Evolutionary conservation across 108 stramenopile species (phyloP).

Genomic region (Epithemia pelagica): DNA sequence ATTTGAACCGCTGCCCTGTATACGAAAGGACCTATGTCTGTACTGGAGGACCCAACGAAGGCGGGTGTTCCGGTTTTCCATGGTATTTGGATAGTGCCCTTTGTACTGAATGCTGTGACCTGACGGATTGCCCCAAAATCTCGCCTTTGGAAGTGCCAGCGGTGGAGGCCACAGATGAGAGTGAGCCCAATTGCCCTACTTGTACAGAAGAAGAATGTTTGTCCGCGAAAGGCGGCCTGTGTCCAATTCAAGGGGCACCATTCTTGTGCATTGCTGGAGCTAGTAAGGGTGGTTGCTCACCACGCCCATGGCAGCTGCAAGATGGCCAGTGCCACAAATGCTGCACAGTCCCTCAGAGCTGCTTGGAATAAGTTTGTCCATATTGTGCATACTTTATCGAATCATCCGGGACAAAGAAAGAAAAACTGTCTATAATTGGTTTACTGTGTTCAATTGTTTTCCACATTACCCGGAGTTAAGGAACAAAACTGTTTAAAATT

Average conservation of each 20-base stretch:
- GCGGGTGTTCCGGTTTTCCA: slow-evolving; percentile 47
- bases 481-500: no score
- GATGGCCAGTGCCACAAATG: slow-evolving; percentile 21
- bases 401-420: no score
- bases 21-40: slow-evolving; percentile 55
- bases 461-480: no score
- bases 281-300: slow-evolving; percentile 51
- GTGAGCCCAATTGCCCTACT: slow-evolving; percentile 24
- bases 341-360: slow-evolving; percentile 13
- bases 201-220: slow-evolving; percentile 35
- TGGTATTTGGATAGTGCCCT: slow-evolving; percentile 33
- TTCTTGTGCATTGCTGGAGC: slow-evolving; percentile 46
- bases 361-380: background rate
- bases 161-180: slow-evolving; percentile 14
- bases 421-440: no score
- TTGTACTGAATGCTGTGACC: slow-evolving; percentile 53
- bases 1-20: slow-evolving; percentile 55
- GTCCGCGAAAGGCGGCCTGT: slow-evolving; percentile 35
- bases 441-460: no score
- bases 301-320: slow-evolving; percentile 38
- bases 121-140: slow-evolving; percentile 25
- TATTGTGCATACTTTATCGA: no score
- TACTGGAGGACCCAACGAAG: slow-evolving; percentile 38
- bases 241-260: slow-evolving; percentile 35
- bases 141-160: slow-evolving; percentile 21